Evolutionary conservation across 2,329 filamentous ascomycete genomes (phyloP).

Genomic region (Clonostachys chloroleuca): DNA sequence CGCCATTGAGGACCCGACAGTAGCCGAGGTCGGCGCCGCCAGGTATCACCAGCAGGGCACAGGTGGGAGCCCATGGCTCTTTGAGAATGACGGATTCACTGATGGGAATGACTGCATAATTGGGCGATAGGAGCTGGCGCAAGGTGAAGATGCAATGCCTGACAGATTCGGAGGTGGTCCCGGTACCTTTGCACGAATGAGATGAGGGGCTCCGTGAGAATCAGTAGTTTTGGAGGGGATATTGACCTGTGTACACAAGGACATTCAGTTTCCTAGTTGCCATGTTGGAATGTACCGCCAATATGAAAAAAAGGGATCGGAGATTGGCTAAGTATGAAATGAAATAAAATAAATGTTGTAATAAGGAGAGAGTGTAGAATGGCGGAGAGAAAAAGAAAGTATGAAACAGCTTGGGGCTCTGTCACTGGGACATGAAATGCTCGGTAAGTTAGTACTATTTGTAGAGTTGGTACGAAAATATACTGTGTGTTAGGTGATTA

Average conservation of each 20-base stretch:
- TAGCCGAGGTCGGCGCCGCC: conserved; percentile 94
- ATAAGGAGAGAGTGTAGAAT: no score
- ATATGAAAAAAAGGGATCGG: no score
- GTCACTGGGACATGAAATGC: no score
- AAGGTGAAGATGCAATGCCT: conserved; percentile 85
- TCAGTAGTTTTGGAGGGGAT: conserved; percentile 3
- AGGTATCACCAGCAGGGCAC: conserved; percentile 85
- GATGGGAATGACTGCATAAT: conserved; percentile 89
- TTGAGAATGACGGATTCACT: conserved; percentile 75
- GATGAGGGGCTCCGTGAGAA: conserved; percentile 1
- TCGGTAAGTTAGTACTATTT: no score
- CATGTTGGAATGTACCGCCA: conserved; percentile 27
- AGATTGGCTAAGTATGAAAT: no score
- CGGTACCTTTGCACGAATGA: conserved; percentile 55
- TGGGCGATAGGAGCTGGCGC: conserved; percentile 77
- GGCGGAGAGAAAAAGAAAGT: no score
- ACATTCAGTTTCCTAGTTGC: conserved; percentile 75
- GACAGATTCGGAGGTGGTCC: conserved; percentile 83
- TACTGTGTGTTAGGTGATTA: no score
- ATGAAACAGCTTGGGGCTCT: no score
- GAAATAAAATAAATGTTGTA: no score
- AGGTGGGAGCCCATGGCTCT: conserved; percentile 86
- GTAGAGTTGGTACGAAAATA: no score
- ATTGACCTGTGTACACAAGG: conserved; percentile 81
- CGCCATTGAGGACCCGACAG: conserved; percentile 80